Percentiles rank a stretch among this genome's conserved stretches.
Evolutionary conservation across 2,329 filamentous ascomycete species (phyloP).

Genomic region (Didymella glomerata): DNA sequence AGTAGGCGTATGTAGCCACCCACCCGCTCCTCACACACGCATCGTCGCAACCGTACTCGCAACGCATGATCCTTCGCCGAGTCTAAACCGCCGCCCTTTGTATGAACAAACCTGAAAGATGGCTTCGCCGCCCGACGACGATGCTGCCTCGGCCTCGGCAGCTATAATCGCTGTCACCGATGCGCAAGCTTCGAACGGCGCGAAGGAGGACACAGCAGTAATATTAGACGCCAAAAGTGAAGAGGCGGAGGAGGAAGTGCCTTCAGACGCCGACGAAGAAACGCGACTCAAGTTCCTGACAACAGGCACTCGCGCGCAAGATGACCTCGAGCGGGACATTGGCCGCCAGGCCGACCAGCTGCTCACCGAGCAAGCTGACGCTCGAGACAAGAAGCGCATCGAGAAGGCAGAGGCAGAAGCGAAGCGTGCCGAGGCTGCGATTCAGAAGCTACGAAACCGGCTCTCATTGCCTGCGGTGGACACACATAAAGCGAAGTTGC

Average conservation of each 20-base stretch:
- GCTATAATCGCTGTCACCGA: conserved; percentile 22
- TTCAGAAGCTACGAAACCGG: conserved; percentile 66
- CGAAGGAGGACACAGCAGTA: conserved; percentile 12
- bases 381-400: conserved; percentile 69
- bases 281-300: conserved; percentile 51
- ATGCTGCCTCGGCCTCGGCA: conserved; percentile 18
- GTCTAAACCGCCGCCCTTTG: background rate
- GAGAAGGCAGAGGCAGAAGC: conserved; percentile 63
- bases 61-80: background rate
- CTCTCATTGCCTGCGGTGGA: conserved; percentile 64
- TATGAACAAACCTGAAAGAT: conserved; percentile 14
- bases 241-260: conserved; percentile 30
- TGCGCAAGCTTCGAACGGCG: conserved; percentile 19
- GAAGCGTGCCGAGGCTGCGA: conserved; percentile 70
- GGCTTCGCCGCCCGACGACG: conserved; percentile 21
- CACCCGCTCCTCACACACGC: background rate
- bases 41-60: background rate
- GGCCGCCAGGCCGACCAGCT: conserved; percentile 69
- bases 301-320: conserved; percentile 73
- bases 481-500: conserved; percentile 65
- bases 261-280: conserved; percentile 52
- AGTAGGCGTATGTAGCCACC: background rate
- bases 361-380: conserved; percentile 68
- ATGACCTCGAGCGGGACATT: conserved; percentile 90
- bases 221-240: conserved; percentile 22